Base-by-base conservation (phyloP, 1,284 basidiomycete species). In the Boletus mariae region DNA sequence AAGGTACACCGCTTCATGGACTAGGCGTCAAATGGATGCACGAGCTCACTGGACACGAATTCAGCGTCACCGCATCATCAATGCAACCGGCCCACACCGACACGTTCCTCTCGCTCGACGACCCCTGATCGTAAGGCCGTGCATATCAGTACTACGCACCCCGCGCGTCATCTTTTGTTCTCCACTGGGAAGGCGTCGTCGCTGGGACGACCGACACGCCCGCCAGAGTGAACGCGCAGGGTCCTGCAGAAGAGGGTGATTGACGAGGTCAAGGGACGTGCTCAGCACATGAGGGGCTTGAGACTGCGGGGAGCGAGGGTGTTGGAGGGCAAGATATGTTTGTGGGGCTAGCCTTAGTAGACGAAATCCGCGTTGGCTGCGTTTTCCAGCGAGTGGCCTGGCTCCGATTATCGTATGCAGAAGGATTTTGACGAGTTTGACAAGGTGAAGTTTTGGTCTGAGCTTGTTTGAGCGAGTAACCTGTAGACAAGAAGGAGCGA, bases 51-150 rank as follows among this genome's bases (percentile, higher is more conserved):
- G 90, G 91, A 53, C 80, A 92, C 53, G 83, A 88, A 66, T 96
- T 85, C 79, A 76, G 86, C 62, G 83, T 98, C 55, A 82, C 84
- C 56, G 90, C 20, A 81, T 98, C 59, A 85, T 98, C 76, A 99
- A 98, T 71, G 94, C 96, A 15, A 98, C 96, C 0, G 96, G 96
- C n/a, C 96, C 96, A 97, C 79, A 77, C 86, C 20, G 96, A 99
- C 71, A 80, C 87, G 8, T 75, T 98, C 11, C 83, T 98, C 53
- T 82, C 85, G 47, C 83, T 98, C 66, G 93, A 96, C 69, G 84
- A 94, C 67, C 90, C 92, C 1, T 70, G n/a, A n/a, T n/a, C n/a
- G n/a, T n/a, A n/a, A n/a, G n/a, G n/a, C n/a, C 38, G 87, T 97
- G 31, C 96, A 98, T 75, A 94, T 98, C 72, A 98, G 70, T 99